Base-by-base conservation (phyloP, 1,284 basidiomycete species). In the Pascua sp. region DNA sequence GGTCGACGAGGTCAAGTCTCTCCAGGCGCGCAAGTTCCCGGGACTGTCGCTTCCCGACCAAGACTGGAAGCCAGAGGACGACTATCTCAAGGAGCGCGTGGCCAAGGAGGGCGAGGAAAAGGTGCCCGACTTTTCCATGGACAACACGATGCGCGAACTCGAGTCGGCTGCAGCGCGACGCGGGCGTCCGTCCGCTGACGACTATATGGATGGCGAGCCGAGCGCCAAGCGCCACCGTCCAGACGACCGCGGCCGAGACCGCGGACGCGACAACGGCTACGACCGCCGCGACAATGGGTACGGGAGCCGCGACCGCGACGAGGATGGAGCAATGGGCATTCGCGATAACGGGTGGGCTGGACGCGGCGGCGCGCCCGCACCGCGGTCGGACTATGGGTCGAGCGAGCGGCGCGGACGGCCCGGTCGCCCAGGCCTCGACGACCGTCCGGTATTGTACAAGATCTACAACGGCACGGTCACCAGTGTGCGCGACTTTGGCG, bases 401-500 rank as follows among this genome's bases (percentile, higher is more conserved):
- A 62, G 61, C 46, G 62, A 61, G 10, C 53, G 49, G 38, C 61
- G 60, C 37, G 67, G 67, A 8, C 63, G 82, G 44, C 69, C 76
- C 10, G 67, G 69, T 32, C 77, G 82, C 44, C 70, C 76, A 10
- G 67, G 70, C 24, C 50, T 88, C 46, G 92, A 98, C 72, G 90
- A 95, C 43, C 81, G 81, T 51, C 93, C 96, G 0, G 80, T 97
- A 2, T 73, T 97, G 42, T 97, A 88, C 85, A 98, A 98, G 81
- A 92, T 98, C 47, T 98, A 98, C 78, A 82, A 85, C 58, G 95
- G 93, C 8, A 86, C 85, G 56, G 87, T 98, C 24, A 83, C 88
- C 7, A 86, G 88, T 16, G 71, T 98, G 69, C 92, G 91, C 74
- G 95, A 98, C 65, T 98, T 98, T 75, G 95, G 95, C 53, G 93